These are phyloP conservation scores for Pichia cabralensis DNA, from an alignment of 805 yeast genomes.

Conservation along the genomic window DNA sequence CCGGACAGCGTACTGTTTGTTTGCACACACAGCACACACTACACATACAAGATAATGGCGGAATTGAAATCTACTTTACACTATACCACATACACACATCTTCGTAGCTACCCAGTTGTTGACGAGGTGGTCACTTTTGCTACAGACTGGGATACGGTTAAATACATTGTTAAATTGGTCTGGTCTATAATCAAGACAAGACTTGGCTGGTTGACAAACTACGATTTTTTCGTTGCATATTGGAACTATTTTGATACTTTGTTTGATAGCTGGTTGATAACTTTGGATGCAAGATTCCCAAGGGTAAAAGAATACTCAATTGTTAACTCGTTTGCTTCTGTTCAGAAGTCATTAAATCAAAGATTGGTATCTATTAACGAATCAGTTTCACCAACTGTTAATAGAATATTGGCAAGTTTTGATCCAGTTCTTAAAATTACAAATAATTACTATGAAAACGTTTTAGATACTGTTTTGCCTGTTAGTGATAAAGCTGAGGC, in stretches of 20 bases:
- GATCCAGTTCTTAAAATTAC: constrained; percentile 21
- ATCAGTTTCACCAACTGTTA: not conserved
- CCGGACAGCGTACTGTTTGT: too few species aligned
- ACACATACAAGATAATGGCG: too few species aligned
- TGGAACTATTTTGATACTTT: constrained; percentile 18
- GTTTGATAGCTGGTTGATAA: constrained; percentile 15
- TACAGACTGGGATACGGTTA: not conserved
- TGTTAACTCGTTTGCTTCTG: not conserved
- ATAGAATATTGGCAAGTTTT: constrained; percentile 5
- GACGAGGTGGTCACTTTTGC: not conserved
- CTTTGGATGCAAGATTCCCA: constrained; percentile 25
- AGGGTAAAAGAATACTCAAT: constrained; percentile 17
- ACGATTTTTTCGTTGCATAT: constrained; percentile 13
- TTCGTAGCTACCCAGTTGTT: not conserved
- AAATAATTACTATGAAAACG: constrained; percentile 23
- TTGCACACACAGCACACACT: too few species aligned
- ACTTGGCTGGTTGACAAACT: constrained; percentile 11
- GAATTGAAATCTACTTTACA: too few species aligned
- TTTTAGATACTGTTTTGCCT: constrained; percentile 22
- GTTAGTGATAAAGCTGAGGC: constrained; percentile 8
- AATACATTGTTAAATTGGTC: not conserved
- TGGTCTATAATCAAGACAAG: constrained; percentile 5
- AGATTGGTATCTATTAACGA: not conserved
- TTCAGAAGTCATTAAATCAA: not conserved
- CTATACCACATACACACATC: not conserved